Conservation (phyloP, 1,284 basidiomycete species). For the Rhodotorula sp. region DNA sequence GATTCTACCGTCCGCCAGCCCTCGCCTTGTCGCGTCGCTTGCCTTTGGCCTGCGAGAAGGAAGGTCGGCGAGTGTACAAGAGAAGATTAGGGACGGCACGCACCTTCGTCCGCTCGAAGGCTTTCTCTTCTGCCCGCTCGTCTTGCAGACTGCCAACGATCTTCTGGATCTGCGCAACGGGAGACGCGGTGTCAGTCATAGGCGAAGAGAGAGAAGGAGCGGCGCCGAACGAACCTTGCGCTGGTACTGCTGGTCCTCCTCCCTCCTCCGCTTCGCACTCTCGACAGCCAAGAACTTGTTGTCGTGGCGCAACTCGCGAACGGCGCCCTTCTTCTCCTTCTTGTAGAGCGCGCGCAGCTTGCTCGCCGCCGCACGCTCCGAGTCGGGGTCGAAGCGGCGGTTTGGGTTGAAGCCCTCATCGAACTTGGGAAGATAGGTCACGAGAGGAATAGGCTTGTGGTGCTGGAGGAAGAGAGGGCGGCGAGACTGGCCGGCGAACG, state of each 20-base stretch:
- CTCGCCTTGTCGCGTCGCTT: conserved; percentile 73
- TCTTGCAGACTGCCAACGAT: conserved; percentile 77
- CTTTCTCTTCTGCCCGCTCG: conserved; percentile 94
- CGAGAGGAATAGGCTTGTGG: conserved; percentile 95
- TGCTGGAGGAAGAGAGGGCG: conserved; percentile 81
- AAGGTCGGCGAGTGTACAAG: background rate
- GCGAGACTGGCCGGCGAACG: conserved; percentile 69
- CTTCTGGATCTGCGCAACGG: conserved; percentile 55
- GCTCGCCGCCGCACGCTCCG: conserved; percentile 78
- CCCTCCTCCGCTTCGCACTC: conserved; percentile 75
- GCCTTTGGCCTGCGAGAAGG: conserved; percentile 50
- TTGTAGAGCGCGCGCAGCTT: conserved; percentile 89
- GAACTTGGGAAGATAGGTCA: conserved; percentile 90
- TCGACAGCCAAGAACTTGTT: conserved; percentile 87
- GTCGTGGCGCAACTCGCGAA: conserved; percentile 94
- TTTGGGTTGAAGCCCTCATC: conserved; percentile 78
- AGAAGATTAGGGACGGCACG: conserved; percentile 46
- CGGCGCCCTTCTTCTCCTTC: conserved; percentile 95
- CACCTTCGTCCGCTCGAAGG: conserved; percentile 63
- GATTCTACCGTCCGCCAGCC: conserved; percentile 56
- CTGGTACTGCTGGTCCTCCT: conserved; percentile 70
- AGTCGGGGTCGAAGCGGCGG: conserved; percentile 86
- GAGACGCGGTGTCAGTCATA: background rate
- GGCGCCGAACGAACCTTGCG: conserved; percentile 45
- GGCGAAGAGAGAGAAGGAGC: background rate